Evolutionary conservation across 2,329 filamentous ascomycete species (phyloP).

Genomic region (Chlorencoelia australis): DNA sequence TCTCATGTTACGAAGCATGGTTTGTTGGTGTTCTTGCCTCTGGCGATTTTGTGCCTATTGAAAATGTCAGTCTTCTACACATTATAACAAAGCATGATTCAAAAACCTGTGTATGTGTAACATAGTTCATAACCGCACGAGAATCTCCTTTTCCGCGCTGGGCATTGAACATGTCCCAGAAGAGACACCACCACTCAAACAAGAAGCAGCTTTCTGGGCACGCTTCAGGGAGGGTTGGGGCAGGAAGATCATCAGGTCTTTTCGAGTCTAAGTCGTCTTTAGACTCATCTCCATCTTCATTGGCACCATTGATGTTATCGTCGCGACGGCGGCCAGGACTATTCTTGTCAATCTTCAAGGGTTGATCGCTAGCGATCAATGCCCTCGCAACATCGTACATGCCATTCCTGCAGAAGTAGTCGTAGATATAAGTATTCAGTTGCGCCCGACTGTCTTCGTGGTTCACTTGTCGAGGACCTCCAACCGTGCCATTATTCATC

Average conservation of each 20-base stretch:
- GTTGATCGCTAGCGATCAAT: slow-evolving; percentile 56
- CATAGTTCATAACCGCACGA: slow-evolving; percentile 63
- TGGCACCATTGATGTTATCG: slow-evolving; percentile 60
- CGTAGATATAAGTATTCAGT: slow-evolving; percentile 83
- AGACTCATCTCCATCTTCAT: slow-evolving; percentile 64
- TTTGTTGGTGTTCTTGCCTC: slow-evolving; percentile 67
- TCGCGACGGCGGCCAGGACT: slow-evolving; percentile 60
- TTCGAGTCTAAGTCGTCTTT: slow-evolving; percentile 70
- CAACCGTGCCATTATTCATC: slow-evolving; percentile 47
- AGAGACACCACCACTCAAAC: slow-evolving; percentile 95
- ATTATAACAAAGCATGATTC: slow-evolving; percentile 7
- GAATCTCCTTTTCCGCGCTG: slow-evolving; percentile 58
- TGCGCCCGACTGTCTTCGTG: slow-evolving; percentile 37
- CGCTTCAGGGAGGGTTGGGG: slow-evolving; percentile 56
- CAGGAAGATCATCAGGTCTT: slow-evolving; percentile 69
- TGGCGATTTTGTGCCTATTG: slow-evolving; percentile 55
- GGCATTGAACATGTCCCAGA: slow-evolving; percentile 91
- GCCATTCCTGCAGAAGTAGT: slow-evolving; percentile 78
- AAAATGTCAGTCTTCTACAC: slow-evolving; percentile 17
- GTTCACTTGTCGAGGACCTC: slow-evolving; percentile 23
- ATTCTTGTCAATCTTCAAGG: slow-evolving; percentile 56
- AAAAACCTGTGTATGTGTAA: slow-evolving; percentile 72
- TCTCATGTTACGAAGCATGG: slow-evolving; percentile 62
- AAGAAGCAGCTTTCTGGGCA: slow-evolving; percentile 70
- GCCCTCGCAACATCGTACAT: slow-evolving; percentile 77